Percentiles rank a stretch among this genome's conserved stretches.
These are phyloP conservation scores for Fusarium brachygibbosum DNA, from an alignment of 2,329 filamentous ascomycete genomes.

Conservation along the genomic window DNA sequence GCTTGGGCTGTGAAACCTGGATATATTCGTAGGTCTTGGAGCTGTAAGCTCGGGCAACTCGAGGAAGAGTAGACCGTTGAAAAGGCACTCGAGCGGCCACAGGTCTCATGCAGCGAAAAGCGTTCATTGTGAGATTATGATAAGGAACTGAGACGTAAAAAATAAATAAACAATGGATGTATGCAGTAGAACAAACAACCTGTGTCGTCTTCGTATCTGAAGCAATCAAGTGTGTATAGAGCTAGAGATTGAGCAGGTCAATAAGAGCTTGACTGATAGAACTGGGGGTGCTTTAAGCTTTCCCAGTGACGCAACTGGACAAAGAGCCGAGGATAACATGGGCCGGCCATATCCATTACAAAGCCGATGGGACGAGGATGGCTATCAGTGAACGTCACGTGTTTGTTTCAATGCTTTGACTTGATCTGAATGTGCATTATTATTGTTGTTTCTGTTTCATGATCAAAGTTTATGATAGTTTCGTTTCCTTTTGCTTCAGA, in stretches of 20 bases:
- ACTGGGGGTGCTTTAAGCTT: conserved; percentile 38
- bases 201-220: conserved; percentile 1
- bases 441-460: background rate
- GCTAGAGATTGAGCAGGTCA: conserved; percentile 18
- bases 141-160: background rate
- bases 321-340: conserved; percentile 48
- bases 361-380: conserved; percentile 35
- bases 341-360: conserved; percentile 40
- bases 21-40: conserved; percentile 81
- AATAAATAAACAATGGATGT: conserved; percentile 7
- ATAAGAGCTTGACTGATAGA: conserved; percentile 23
- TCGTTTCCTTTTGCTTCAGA: background rate
- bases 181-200: background rate
- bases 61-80: conserved; percentile 69
- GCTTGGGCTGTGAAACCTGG: conserved; percentile 83
- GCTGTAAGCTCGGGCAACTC: conserved; percentile 66
- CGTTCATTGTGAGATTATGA: conserved; percentile 59
- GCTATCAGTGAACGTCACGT: conserved; percentile 36
- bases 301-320: conserved; percentile 48
- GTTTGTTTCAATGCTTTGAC: background rate
- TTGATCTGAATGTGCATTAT: background rate
- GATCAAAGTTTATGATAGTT: background rate
- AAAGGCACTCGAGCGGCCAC: conserved; percentile 63
- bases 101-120: conserved; percentile 71
- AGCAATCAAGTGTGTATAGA: conserved; percentile 20